A percentile compares a stretch with the other conserved stretches of the same genome.
Conservation (phyloP, 2,329 filamentous ascomycete genomes). For the Raffaelea deltoideospora region DNA sequence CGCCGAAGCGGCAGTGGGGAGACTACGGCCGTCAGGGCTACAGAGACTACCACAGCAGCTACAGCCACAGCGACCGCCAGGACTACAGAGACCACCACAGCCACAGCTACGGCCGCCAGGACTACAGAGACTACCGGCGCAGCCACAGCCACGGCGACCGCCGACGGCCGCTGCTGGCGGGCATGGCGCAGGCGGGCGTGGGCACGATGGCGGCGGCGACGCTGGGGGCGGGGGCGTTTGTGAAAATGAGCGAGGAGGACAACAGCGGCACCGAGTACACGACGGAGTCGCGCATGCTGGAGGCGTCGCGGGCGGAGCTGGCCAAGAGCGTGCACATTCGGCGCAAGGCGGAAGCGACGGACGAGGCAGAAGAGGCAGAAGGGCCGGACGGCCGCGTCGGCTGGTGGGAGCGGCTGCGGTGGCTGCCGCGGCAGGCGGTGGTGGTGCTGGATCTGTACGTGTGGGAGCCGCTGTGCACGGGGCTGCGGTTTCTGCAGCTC, state of each 20-base stretch:
- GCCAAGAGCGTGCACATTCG: constrained; percentile 52
- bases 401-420: constrained; percentile 44
- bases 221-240: constrained; percentile 40
- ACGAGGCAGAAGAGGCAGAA: constrained; percentile 42
- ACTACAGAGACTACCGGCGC: too few species aligned
- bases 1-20: too few species aligned
- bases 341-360: too few species aligned
- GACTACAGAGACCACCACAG: too few species aligned
- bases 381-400: too few species aligned
- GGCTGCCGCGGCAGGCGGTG: constrained; percentile 42
- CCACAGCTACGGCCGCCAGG: too few species aligned
- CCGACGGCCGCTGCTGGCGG: too few species aligned
- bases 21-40: too few species aligned
- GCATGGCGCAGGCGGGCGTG: too few species aligned
- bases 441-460: constrained; percentile 57
- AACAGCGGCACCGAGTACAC: constrained; percentile 43
- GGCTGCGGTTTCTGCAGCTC: constrained; percentile 74
- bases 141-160: too few species aligned
- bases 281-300: constrained; percentile 73
- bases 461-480: constrained; percentile 79
- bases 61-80: too few species aligned
- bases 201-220: constrained; percentile 22
- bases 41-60: too few species aligned
- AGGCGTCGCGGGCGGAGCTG: constrained; percentile 65
- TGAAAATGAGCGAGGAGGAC: constrained; percentile 40